Evolutionary conservation across 2,329 filamentous ascomycete species (phyloP), one percentile per base, ranked within the genome.

Genomic region (Beauveria scarabaeidicola): DNA sequence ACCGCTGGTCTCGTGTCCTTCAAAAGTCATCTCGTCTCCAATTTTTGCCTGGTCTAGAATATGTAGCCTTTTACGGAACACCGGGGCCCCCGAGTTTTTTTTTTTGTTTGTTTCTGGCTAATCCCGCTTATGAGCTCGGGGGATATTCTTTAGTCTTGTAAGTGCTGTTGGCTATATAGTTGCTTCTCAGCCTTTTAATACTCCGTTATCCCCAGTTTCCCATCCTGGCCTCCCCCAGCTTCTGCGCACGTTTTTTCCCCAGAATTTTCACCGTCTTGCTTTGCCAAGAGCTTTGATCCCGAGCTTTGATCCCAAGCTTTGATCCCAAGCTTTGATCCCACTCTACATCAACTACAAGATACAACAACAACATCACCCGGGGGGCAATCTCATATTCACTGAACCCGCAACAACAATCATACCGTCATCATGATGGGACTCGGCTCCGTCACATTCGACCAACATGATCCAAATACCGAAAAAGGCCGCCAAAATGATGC

Each of bases 401-500:
- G 19, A 46, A 13, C 17, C 6, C 10, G 19, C 19, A n/a, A 48
- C 17, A 41, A 19, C 44, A 3, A 29, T 25, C 43, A 38, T 10
- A 56, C 38, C 21, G 29, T 44, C 41, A 47, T 19, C 52, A 66
- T 65, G 62, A 47, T 59, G 23, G 44, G 60, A 44, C 68, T 59
- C 41, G 57, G 57, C 13, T 38, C 57, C 50, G 71, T 78, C 56
- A 66, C 65, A 52, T 78, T 78, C 64, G 76, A 78, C 67, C 64
- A 76, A 61, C 71, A 75, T 60, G 72, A 77, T 52, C 73, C 74
- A n/a, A 65, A 69, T 54, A 68, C 70, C 11, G 75, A 75, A 59
- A 75, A 74, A 62, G 64, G 65, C 54, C 64, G 62, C 19, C 61
- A 63, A 5, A 64, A 65, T 21, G 61, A 68, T 62, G 66, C 64